phyloP scores from a whole-genome alignment of 768 basidiomycete species.

The Boletus pseudo-olivaceus region DNA sequence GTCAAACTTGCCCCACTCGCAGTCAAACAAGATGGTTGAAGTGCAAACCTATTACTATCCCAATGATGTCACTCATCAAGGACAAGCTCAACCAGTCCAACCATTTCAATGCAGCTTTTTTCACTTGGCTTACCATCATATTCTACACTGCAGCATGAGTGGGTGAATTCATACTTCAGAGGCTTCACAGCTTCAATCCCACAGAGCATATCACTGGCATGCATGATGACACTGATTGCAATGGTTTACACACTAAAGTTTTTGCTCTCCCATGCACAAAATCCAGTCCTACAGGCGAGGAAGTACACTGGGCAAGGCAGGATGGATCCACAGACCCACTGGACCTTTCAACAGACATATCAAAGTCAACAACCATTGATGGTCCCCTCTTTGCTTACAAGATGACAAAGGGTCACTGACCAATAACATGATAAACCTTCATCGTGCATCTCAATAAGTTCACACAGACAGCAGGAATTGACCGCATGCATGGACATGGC shows the following conservation, averaged over 20 bases:
- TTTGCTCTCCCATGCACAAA: neutral
- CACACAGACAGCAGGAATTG: too few species aligned
- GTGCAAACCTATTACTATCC: neutral
- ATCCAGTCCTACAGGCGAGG: neutral
- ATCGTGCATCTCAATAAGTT: too few species aligned
- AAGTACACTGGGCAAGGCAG: neutral
- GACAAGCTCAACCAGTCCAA: neutral
- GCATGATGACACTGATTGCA: neutral
- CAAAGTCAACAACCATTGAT: neutral
- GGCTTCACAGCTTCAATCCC: neutral
- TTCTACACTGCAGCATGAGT: neutral
- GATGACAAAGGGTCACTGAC: fast-evolving
- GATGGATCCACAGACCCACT: neutral
- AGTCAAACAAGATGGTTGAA: neutral
- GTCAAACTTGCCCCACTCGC: neutral
- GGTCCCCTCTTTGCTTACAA: neutral
- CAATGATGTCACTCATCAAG: neutral
- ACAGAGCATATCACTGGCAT: neutral
- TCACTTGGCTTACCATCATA: neutral
- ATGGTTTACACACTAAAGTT: neutral
- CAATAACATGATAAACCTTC: neutral
- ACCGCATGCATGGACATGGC: neutral
- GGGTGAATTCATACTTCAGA: neutral
- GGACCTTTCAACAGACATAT: fast-evolving
- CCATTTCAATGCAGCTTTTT: neutral